Base-by-base conservation (phyloP, 768 basidiomycete genomes). In the Russula sp. region DNA sequence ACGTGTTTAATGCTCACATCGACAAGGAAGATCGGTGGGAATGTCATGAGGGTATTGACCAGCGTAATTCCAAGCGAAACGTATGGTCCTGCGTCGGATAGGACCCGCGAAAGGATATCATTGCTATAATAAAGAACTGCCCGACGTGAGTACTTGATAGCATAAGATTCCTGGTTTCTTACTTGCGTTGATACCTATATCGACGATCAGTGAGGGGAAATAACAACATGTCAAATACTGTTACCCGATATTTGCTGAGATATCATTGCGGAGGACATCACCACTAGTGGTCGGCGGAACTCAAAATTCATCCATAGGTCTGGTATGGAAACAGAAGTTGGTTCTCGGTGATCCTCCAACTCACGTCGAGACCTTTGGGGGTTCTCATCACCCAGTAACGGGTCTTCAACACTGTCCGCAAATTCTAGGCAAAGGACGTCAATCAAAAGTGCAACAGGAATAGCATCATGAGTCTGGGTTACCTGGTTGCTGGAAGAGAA, bases 61-160 rank as follows among this genome's bases (percentile, higher is more conserved):
- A 91, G 69, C 0, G 93, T 88, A 54, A 96, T 90, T 18, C 85
- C 88, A 2, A 97, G 73, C 2, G 93, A 93, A 20, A 95, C 81
- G 66, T 90, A 87, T 20, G 90, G 83, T 0, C 89, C 93, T 25
- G 86, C 72, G 18, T 88, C 80, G 16, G 93, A 92, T 58, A 97
- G 76, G 3, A 91, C 80, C 61, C 83, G 87, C 29, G 85, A 82
- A 29, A 97, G 80, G 66, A 97, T 97, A 51, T 86, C 82, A 66
- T 92, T 94, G 74, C 88, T 91, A 74, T 95, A 96, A 72, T 93
- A 96, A 58, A 96, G 78, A 32, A 96, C 93, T 87, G 70, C 32
- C 34, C 25, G 25, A 56, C 65, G 48, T 59, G 13, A 56, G 53
- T 14, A 38, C 60, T 60, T 56, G 42, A 20, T 11, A 32, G 5